These are phyloP conservation scores for Colletotrichum gigasporum DNA, from an alignment of 2,329 filamentous ascomycete genomes.

Conservation along the genomic window DNA sequence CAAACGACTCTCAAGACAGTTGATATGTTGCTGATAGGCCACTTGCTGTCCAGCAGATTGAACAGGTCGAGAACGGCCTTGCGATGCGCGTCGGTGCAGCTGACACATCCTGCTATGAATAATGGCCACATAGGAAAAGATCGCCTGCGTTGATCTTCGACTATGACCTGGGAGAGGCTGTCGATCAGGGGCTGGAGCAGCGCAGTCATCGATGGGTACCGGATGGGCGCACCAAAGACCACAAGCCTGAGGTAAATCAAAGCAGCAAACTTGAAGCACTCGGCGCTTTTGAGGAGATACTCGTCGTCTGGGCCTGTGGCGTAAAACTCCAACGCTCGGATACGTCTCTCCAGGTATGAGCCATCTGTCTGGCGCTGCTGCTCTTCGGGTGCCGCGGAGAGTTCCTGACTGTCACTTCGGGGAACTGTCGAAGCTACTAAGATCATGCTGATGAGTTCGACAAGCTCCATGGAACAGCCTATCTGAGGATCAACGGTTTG, in stretches of 20 bases:
- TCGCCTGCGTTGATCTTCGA: background rate
- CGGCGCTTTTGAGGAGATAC: conserved; percentile 15
- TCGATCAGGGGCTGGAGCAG: background rate
- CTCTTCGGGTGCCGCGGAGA: background rate
- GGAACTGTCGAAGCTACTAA: background rate
- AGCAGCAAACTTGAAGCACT: conserved; percentile 8
- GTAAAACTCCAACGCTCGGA: background rate
- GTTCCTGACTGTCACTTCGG: background rate
- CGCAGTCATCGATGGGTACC: background rate
- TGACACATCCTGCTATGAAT: conserved; percentile 5
- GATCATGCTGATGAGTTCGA: background rate
- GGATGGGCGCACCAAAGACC: background rate
- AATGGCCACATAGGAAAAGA: conserved; percentile 11
- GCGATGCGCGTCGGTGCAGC: background rate
- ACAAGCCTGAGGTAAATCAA: conserved; percentile 3
- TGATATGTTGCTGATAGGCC: conserved; percentile 8
- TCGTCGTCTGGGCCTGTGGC: background rate
- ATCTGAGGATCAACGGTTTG: background rate
- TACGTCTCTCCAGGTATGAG: background rate
- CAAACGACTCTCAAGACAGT: background rate
- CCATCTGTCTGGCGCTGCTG: too few relatives aligned
- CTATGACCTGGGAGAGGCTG: background rate
- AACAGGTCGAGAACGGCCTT: conserved; percentile 6
- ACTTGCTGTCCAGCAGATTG: conserved; percentile 1
- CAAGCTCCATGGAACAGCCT: conserved; percentile 6